These are phyloP conservation scores for Albatrellus sp. DNA, from an alignment of 1,284 basidiomycete genomes.

Conservation along the genomic window DNA sequence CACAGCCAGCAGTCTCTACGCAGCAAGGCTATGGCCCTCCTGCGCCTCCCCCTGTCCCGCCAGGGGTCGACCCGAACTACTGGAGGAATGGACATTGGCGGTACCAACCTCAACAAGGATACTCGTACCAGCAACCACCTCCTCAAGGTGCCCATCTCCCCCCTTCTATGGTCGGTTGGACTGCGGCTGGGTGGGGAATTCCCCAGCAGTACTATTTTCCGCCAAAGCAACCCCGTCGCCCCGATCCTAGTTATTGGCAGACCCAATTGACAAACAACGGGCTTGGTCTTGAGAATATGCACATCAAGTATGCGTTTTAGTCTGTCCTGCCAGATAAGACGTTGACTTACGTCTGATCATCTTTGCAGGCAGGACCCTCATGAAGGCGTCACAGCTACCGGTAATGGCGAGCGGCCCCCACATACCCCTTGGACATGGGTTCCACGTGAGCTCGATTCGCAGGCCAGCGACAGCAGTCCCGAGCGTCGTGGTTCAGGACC, in stretches of 20 bases:
- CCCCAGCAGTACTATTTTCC: slow-evolving; percentile 33
- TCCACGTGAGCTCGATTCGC: slow-evolving; percentile 17
- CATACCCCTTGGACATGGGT: slow-evolving; percentile 26
- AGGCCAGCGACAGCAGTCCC: background rate
- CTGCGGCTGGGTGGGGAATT: slow-evolving; percentile 13
- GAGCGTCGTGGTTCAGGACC: background rate
- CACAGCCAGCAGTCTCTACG: too few species aligned
- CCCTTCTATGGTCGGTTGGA: slow-evolving; percentile 15
- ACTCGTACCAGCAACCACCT: background rate
- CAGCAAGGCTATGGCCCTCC: too few species aligned
- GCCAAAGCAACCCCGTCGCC: slow-evolving; percentile 28
- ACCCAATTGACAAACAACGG: slow-evolving; percentile 46
- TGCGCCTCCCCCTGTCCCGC: slow-evolving; percentile 18
- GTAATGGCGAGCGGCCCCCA: slow-evolving; percentile 12
- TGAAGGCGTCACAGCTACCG: slow-evolving; percentile 4
- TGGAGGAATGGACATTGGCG: slow-evolving; percentile 38
- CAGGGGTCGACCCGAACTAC: slow-evolving; percentile 27
- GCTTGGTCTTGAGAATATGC: slow-evolving; percentile 52
- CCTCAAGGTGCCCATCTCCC: slow-evolving; percentile 13
- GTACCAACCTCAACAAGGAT: slow-evolving; percentile 23
- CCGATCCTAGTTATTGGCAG: slow-evolving; percentile 49
- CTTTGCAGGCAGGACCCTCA: slow-evolving; percentile 12
- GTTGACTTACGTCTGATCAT: background rate
- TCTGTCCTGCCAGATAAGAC: slow-evolving; percentile 8
- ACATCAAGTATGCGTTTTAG: slow-evolving; percentile 36